Evolutionary conservation across 2,329 filamentous ascomycete genomes (phyloP), one percentile per base, ranked within the genome.

Genomic region (Venturia nashicola): DNA sequence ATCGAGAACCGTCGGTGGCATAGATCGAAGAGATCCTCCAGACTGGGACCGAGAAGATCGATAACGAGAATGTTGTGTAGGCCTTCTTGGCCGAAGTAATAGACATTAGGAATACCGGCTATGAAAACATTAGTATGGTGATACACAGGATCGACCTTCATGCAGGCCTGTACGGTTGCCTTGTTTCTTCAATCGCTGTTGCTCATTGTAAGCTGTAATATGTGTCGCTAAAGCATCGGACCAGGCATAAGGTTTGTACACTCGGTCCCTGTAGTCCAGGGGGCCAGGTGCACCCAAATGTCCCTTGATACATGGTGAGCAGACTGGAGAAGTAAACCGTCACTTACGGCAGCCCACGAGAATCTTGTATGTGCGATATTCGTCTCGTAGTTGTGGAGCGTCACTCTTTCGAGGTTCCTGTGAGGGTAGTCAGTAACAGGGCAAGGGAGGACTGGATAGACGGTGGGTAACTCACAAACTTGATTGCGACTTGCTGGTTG

Each of bases 281-380:
- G 51, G 51, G 32, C 51, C 51, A 27, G 51, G 27, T 36, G 6
- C 51, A 36, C 51, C 51, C 27, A 57, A 20, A 20, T 57, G 51
- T 57, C 61, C 51, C 51, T 51, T 59, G 46, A 16, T 36, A 63
- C 20, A 51, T 14, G 7, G 36, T 63, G 61, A 63, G 61, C 61
- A 40, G 34, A 32, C n/a, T 20, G 51, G 34, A 63, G 36, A 57
- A 20, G 48, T 12, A 57, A 57, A 57, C 5, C 5, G 18, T 59
- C 65, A 89, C 94, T 89, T 81, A 99, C 94, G 93, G 82, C 94
- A 99, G 75, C 94, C 94, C 69, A 97, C 94, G 70, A 99, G 86
- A 71, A 99, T 97, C 83, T 99, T 99, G 82, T 99, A 99, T 66
- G 94, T 99, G 73, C 94, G 86, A 77, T 99, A 99, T 77, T 99